phyloP scores from a whole-genome alignment of 805 yeast species.

The Yamadazyma paraphyllophila region DNA sequence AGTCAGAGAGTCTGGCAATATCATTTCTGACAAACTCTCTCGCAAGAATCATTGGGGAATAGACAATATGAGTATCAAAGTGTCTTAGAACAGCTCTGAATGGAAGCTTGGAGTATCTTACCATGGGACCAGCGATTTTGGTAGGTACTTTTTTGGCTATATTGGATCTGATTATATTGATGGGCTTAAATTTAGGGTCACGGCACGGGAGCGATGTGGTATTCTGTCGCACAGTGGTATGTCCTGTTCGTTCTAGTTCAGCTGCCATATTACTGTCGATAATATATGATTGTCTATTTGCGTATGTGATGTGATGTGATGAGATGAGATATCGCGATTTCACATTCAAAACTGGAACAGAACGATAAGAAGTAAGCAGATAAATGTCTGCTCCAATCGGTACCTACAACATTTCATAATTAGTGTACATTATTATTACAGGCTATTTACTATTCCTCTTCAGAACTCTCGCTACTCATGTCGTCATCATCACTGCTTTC shows the following conservation, averaged over 20 bases:
- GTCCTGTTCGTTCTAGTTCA: too few relatives aligned
- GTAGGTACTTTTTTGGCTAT: conserved; percentile 32
- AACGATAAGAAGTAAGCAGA: too few relatives aligned
- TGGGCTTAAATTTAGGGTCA: conserved; percentile 21
- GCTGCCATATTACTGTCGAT: too few relatives aligned
- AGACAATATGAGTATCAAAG: conserved; percentile 76
- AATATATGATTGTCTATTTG: too few relatives aligned
- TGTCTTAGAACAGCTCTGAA: conserved; percentile 75
- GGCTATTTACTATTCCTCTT: conserved; percentile 53
- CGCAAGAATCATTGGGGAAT: conserved; percentile 95
- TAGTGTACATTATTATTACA: conserved; percentile 10
- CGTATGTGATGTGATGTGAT: too few relatives aligned
- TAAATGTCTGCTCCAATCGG: background rate
- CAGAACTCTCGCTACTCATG: conserved; percentile 56
- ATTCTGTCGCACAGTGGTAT: too few relatives aligned
- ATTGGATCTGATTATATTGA: conserved; percentile 29
- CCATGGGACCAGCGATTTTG: conserved; percentile 84
- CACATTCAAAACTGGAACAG: too few relatives aligned
- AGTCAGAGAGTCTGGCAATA: conserved; percentile 79
- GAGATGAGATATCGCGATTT: too few relatives aligned
- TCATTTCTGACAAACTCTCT: conserved; percentile 87
- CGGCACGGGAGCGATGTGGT: too few relatives aligned
- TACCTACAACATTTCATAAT: background rate
- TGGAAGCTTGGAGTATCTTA: conserved; percentile 89
- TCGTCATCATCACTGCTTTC: conserved; percentile 48